Evolutionary conservation across 352 stramenopile species (phyloP), one percentile per base, ranked within the genome.

Genomic region (Pythium folliculosum): DNA sequence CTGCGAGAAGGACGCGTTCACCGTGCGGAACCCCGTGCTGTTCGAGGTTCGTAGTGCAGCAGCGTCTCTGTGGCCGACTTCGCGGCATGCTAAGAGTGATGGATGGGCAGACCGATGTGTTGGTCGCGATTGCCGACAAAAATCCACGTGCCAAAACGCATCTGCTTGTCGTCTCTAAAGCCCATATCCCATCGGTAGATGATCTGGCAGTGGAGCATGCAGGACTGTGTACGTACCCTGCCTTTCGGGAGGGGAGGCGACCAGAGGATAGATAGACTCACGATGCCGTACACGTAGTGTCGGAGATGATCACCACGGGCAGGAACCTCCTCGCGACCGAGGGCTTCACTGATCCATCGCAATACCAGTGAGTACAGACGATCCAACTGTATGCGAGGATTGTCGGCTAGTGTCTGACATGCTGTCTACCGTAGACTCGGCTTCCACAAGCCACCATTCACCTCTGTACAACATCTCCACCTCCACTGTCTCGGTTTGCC

Each of bases 381-480:
- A 32, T 5, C 27, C 27, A 32, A 32, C 27, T 32, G 16, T 16
- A 43, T 57, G 51, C 1, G 12, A 55, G 38, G 7, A 30, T 43
- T 19, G 1, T 9, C 32, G 19, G n/a, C 25, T 55, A 21, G 48
- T 38, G 9, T 48, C 3, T 27, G 17, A 19, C 16, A 54, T 30
- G 16, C 55, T 9, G 35, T 17, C 16, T 37, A 14, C 19, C 6
- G 50, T 59, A 93, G 84, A 63, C 69, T 93, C 35, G 84, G 84
- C 37, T 93, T 93, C 70, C 84, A 93, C 55, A 78, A 76, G 16
- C 80, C 80, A 21, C 82, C 80, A 32, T 93, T 91, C 63, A 76
- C 81, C 7, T 93, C 84, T 0, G 77, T 93, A 16, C 70, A 77
- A n/a, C 84, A 93, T 50, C 61, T 93, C 30, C 84, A 93, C 47